phyloP scores from a whole-genome alignment of 495 filamentous ascomycete species.

The Penicillium antarcticum region DNA sequence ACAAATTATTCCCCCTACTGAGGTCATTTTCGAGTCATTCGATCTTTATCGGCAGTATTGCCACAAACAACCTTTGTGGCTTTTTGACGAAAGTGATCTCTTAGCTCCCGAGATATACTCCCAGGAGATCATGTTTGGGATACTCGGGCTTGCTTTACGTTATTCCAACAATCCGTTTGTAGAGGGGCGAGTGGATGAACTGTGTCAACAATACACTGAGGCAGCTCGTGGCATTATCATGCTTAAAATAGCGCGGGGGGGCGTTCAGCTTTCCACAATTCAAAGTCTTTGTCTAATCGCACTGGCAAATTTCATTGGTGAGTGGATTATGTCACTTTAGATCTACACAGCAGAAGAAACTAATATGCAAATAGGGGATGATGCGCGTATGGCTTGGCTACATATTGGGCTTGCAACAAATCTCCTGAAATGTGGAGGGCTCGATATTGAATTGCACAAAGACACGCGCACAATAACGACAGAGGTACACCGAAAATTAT shows the following conservation, averaged over 20 bases:
- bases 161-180: constrained; percentile 23
- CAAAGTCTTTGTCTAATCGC: constrained; percentile 40
- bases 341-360: constrained; percentile 19
- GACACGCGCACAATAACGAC: constrained; percentile 13
- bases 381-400: constrained; percentile 4
- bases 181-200: constrained; percentile 19
- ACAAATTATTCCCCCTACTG: constrained; percentile 18
- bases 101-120: constrained; percentile 17
- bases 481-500: constrained; percentile 36
- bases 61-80: constrained; percentile 45
- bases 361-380: background rate
- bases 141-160: constrained; percentile 33
- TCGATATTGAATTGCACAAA: constrained; percentile 34
- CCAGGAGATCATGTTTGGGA: constrained; percentile 36
- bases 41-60: constrained; percentile 40
- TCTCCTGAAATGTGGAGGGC: constrained; percentile 34
- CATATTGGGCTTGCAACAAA: constrained; percentile 21
- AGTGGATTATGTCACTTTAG: background rate
- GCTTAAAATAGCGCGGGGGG: constrained; percentile 39
- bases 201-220: constrained; percentile 32
- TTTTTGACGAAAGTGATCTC: constrained; percentile 37
- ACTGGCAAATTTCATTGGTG: constrained; percentile 38
- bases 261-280: constrained; percentile 36
- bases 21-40: constrained; percentile 24
- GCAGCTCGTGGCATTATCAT: constrained; percentile 34